Evolutionary conservation across 2,329 filamentous ascomycete genomes (phyloP).

Genomic region (Fusarium fracticaudum): DNA sequence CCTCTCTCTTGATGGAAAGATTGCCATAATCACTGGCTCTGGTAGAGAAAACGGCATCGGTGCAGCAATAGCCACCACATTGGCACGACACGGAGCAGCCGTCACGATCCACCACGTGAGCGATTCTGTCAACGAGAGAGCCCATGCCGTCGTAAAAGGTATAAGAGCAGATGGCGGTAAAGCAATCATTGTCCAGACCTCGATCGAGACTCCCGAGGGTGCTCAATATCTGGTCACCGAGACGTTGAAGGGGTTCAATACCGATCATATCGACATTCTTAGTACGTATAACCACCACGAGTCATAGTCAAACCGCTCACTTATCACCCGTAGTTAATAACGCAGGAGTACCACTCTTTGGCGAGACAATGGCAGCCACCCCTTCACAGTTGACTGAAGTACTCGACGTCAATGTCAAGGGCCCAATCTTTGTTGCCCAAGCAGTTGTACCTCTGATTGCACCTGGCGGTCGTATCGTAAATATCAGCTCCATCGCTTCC

Average conservation of each 20-base stretch:
- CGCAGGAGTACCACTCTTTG: neutral
- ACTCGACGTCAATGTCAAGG: neutral
- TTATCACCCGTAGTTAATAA: neutral
- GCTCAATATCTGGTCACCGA: neutral
- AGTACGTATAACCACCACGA: neutral
- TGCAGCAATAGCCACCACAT: neutral
- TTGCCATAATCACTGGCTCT: neutral
- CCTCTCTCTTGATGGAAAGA: neutral
- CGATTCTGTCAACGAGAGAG: neutral
- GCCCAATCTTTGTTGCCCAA: accelerated
- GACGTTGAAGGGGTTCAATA: neutral
- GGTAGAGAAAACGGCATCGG: neutral
- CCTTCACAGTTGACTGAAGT: neutral
- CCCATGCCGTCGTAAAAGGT: accelerated
- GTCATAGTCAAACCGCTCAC: neutral
- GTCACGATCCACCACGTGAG: neutral
- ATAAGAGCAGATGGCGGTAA: neutral
- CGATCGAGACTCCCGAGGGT: neutral
- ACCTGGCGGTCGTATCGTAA: accelerated
- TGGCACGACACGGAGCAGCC: neutral
- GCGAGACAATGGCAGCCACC: accelerated
- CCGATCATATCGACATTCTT: neutral
- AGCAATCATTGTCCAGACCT: neutral
- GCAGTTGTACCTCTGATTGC: neutral
- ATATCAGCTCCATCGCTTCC: accelerated